Evolutionary conservation across 768 basidiomycete species (phyloP), one percentile per base, ranked within the genome.

Genomic region (Sutorius australiensis): DNA sequence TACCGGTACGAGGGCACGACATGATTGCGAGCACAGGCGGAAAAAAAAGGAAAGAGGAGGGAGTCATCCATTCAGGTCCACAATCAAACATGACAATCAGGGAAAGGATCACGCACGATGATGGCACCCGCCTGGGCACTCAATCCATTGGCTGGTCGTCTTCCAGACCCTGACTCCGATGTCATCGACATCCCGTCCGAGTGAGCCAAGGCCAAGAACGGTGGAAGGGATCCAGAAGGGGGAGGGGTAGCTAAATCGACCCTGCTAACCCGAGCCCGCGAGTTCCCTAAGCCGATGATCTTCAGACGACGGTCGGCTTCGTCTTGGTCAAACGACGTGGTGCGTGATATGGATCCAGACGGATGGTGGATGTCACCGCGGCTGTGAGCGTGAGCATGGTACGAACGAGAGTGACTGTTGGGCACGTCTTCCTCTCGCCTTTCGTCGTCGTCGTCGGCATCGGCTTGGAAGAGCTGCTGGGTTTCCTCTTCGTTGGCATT

Each of bases 111-210:
- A 77, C 84, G 54, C 58, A 92, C 89, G 54, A 94, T 71, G 48
- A 94, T 92, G 38, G 92, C 86, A 7, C 95, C 95, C 1, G 93
- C 90, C 67, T 93, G 93, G 7, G 87, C 79, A 50, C 89, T 87
- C 53, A 92, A 69, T 27, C 78, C 73, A 53, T 32, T 55, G 43
- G 43, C 60, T 45, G 44, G 27, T 51, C 54, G 44, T 64, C 58
- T 52, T 31, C 33, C 17, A 12, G 43, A 30, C 34, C 48, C 51
- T 57, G 48, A 48, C 46, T 33, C 48, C 52, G 31, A 53, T 54
- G 27, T 51, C 64, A 32, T 64, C 66, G 17, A 3, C 36, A 31
- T 47, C 16, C 45, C 63, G 28, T 55, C 59, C 27, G 46, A 59
- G 37, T 54, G 48, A 10, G 55, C 54, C 6, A 33, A 56, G 17